Conservation (phyloP, 2,329 filamentous ascomycete species). For the Talaromyces sp. region DNA sequence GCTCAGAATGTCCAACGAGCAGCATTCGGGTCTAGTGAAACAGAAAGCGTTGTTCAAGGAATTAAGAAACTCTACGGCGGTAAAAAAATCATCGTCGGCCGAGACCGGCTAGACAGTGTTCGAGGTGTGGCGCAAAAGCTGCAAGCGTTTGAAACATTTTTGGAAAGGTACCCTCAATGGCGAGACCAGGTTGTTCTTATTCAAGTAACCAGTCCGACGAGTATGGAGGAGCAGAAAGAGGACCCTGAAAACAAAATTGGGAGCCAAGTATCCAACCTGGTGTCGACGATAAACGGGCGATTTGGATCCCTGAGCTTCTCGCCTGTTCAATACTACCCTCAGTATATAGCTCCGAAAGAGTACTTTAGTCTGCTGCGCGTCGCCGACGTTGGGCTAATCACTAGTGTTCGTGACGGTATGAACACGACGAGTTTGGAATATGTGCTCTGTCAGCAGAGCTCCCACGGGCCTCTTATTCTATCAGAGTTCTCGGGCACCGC, state of each 20-base stretch:
- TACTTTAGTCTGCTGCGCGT: slow-evolving; percentile 91
- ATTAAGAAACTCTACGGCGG: slow-evolving; percentile 75
- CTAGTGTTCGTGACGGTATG: slow-evolving; percentile 94
- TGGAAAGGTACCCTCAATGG: slow-evolving; percentile 89
- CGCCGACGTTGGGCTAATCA: slow-evolving; percentile 88
- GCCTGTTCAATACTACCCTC: slow-evolving; percentile 90
- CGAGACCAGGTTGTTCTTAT: slow-evolving; percentile 87
- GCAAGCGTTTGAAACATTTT: slow-evolving; percentile 87
- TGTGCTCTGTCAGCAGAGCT: slow-evolving; percentile 83
- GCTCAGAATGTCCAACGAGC: slow-evolving; percentile 69
- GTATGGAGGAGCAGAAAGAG: slow-evolving; percentile 71
- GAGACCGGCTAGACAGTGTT: slow-evolving; percentile 89
- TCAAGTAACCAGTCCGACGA: slow-evolving; percentile 87
- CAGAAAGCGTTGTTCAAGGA: slow-evolving; percentile 65
- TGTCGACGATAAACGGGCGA: slow-evolving; percentile 84
- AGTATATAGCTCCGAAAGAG: slow-evolving; percentile 83
- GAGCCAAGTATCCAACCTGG: slow-evolving; percentile 83
- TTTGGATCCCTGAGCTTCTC: slow-evolving; percentile 85
- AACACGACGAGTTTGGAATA: slow-evolving; percentile 96
- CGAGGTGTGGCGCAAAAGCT: slow-evolving; percentile 93
- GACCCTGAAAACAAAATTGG: slow-evolving; percentile 75
- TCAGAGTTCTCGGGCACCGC: slow-evolving; percentile 97
- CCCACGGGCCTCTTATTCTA: slow-evolving; percentile 80
- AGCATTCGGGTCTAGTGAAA: slow-evolving; percentile 66
- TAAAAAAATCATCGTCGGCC: slow-evolving; percentile 91